Evolutionary conservation across 768 basidiomycete species (phyloP), one percentile per base, ranked within the genome.

Genomic region (Termitomyces heimii): DNA sequence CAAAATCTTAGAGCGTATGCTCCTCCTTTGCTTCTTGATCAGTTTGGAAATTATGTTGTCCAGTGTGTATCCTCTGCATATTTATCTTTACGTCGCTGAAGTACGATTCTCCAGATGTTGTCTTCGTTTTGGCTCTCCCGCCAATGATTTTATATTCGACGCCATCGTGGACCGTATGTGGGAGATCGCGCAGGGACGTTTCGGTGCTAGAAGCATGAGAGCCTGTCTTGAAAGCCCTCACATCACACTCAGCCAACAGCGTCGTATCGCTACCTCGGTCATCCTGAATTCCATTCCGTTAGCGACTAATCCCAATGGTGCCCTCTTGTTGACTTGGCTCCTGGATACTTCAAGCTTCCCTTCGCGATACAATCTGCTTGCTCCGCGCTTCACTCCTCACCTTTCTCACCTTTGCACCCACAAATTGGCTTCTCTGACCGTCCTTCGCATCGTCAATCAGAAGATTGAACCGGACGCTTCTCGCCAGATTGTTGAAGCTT

Each of bases 81-180:
- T 16, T 8, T 14, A 22, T 50, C 14, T 22, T 49, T 18, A 42
- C 35, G 12, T 34, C 24, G 29, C 22, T 53, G 3, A 55, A 22
- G 51, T 45, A 55, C 57, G 12, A n/a, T 44, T 52, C 6, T 35
- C 45, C 40, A 92, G 92, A 70, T 90, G 91, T 70, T 93, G 94
- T 70, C 78, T 98, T 43, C 88, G 92, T 35, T 98, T 98, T 66
- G 90, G 91, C 46, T 73, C 88, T 37, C 95, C 95, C 34, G 83
- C 82, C 31, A 95, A 93, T 56, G 93, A 96, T 62, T 98, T 98
- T 70, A 90, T 98, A 58, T 98, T 98, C 70, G 95, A 98, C 68
- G 94, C 93, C 29, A 98, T 98, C 78, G 88, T 92, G 46, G 96
- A 98, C 71, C 91, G 97, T 40, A 89, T 97, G 75, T 98, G 97